These are phyloP conservation scores for Lepidopterella palustris DNA, from an alignment of 495 filamentous ascomycete genomes.

Conservation along the genomic window DNA sequence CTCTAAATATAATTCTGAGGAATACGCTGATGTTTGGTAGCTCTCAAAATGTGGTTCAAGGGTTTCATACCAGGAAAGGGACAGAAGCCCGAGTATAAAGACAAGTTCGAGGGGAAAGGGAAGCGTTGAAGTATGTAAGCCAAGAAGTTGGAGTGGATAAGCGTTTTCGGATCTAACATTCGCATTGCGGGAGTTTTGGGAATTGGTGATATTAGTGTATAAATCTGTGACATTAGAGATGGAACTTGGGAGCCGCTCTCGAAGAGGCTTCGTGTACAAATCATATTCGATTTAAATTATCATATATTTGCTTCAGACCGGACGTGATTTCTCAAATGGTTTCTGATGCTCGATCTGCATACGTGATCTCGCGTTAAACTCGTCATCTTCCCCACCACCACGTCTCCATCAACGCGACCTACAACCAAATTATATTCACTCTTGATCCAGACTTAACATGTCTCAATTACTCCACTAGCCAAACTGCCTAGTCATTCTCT, in stretches of 20 bases:
- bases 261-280: neutral
- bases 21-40: neutral
- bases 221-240: constrained; percentile 1
- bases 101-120: too few relatives aligned
- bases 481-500: neutral
- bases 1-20: neutral
- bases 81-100: neutral
- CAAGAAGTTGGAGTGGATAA: neutral
- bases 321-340: neutral
- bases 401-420: neutral
- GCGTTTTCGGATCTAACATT: neutral
- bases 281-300: neutral
- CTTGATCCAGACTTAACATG: neutral
- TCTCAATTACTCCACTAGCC: neutral
- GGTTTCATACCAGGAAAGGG: neutral
- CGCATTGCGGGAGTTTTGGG: constrained; percentile 3
- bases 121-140: too few relatives aligned
- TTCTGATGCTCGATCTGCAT: neutral
- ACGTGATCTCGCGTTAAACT: neutral
- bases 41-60: neutral
- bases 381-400: neutral
- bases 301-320: neutral
- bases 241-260: neutral
- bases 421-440: neutral
- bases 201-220: neutral